These are phyloP conservation scores for Desmodesmus armatus DNA, from an alignment of 139 green algal genomes.

Conservation along the genomic window DNA sequence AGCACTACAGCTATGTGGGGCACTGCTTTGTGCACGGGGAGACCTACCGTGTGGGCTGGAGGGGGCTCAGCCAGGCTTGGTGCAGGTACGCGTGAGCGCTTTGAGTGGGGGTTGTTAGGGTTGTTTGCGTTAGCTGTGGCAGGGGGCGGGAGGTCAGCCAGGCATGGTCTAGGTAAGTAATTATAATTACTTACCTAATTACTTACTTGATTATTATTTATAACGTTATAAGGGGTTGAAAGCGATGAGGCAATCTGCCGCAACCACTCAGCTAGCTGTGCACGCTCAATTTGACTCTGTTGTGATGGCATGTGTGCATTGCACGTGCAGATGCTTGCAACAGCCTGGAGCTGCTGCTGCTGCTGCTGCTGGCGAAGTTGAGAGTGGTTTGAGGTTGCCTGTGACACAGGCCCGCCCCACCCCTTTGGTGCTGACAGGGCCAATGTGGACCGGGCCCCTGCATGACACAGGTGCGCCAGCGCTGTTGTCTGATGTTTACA, in stretches of 20 bases:
- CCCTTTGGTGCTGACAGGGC: constrained; percentile 56
- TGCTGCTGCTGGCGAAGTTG: not conserved
- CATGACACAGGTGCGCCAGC: constrained; percentile 50
- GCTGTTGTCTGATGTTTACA: too few relatives aligned
- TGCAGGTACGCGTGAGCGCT: constrained; percentile 23
- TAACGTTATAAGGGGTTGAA: not conserved
- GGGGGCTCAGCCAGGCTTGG: constrained; percentile 33
- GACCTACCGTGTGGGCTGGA: constrained; percentile 43
- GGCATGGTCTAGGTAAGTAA: too few relatives aligned
- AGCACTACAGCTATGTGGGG: constrained; percentile 52
- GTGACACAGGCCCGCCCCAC: not conserved
- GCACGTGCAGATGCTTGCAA: not conserved
- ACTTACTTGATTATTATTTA: not conserved
- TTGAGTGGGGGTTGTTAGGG: too few relatives aligned
- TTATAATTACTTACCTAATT: too few relatives aligned
- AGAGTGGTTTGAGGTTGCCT: too few relatives aligned
- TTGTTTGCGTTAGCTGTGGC: too few relatives aligned
- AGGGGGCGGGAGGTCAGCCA: too few relatives aligned
- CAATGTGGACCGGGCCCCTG: constrained; percentile 68
- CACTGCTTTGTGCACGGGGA: constrained; percentile 55
- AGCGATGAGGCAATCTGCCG: not conserved
- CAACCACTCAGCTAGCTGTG: not conserved
- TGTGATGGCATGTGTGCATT: not conserved
- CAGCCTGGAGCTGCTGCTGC: not conserved
- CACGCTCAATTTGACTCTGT: not conserved